phyloP scores from a whole-genome alignment of 768 basidiomycete genomes.

The Crepidotus variabilis region DNA sequence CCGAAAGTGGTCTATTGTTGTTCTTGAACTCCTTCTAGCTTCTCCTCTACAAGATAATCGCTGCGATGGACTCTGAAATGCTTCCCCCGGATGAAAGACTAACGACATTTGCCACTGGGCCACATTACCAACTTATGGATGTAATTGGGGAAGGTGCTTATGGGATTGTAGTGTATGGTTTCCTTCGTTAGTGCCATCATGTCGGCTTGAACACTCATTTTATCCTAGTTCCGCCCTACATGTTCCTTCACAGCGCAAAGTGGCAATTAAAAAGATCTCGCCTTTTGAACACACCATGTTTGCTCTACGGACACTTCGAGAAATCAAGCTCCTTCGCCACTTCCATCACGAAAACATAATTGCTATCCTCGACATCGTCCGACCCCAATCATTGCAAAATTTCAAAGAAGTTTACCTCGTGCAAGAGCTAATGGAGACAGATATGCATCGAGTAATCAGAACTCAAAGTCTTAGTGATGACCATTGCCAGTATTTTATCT shows the following conservation, averaged over 20 bases:
- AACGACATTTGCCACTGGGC: slow-evolving; percentile 45
- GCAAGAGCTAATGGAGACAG: slow-evolving; percentile 93
- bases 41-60: slow-evolving; percentile 8
- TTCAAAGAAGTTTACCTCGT: slow-evolving; percentile 87
- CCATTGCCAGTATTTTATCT: slow-evolving; percentile 92
- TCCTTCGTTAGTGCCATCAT: background rate
- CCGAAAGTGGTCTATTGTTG: slow-evolving; percentile 1
- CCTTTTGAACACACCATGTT: slow-evolving; percentile 97
- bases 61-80: slow-evolving; percentile 14
- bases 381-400: slow-evolving; percentile 65
- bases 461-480: slow-evolving; percentile 95
- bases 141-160: slow-evolving; percentile 95
- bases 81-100: slow-evolving; percentile 21
- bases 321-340: slow-evolving; percentile 77
- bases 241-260: slow-evolving; percentile 71
- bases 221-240: slow-evolving; percentile 68
- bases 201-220: slow-evolving; percentile 6
- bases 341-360: slow-evolving; percentile 55
- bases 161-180: slow-evolving; percentile 72
- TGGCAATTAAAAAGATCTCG: slow-evolving; percentile 94
- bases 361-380: slow-evolving; percentile 90
- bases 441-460: slow-evolving; percentile 94
- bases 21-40: background rate
- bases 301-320: slow-evolving; percentile 77
- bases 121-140: slow-evolving; percentile 69